Evolutionary conservation across 2,329 filamentous ascomycete genomes (phyloP).

Genomic region (Pseudogymnoascus sp.): DNA sequence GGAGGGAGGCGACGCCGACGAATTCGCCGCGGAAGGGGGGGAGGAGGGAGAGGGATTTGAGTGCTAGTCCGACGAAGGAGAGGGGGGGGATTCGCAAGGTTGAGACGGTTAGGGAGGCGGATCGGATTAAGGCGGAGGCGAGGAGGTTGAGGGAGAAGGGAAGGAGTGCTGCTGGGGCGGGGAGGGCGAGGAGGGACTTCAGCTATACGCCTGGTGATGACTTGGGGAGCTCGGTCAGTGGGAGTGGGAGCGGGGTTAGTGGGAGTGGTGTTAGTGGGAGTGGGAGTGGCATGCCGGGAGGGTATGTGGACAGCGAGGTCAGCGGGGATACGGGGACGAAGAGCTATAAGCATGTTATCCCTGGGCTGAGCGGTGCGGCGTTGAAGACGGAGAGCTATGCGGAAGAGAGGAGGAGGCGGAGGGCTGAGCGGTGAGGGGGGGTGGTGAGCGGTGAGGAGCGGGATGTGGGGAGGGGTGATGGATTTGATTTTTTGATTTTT

Average conservation of each 20-base stretch:
- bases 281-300: constrained; percentile 17
- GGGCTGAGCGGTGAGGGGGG: not conserved
- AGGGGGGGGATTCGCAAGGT: not conserved
- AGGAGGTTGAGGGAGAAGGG: constrained; percentile 46
- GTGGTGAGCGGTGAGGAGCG: not conserved
- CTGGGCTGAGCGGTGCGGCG: constrained; percentile 18
- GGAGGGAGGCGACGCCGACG: constrained; percentile 49
- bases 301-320: constrained; percentile 16
- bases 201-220: constrained; percentile 26
- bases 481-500: not conserved
- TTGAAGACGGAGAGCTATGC: constrained; percentile 13
- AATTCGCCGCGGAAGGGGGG: constrained; percentile 37
- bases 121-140: constrained; percentile 49
- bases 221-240: constrained; percentile 15
- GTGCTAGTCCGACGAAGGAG: constrained; percentile 11
- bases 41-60: not conserved
- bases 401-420: constrained; percentile 11
- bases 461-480: not conserved
- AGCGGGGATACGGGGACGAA: constrained; percentile 27
- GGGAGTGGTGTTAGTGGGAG: not conserved
- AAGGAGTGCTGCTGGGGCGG: constrained; percentile 25
- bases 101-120: constrained; percentile 39
- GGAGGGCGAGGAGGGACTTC: constrained; percentile 23
- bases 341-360: constrained; percentile 28
- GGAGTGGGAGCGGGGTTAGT: constrained; percentile 9